A percentile compares a stretch with the other conserved stretches of the same genome.
These are phyloP conservation scores for Artemisia tridentata DNA, from an alignment of 129 eudicot genomes.

Conservation along the genomic window DNA sequence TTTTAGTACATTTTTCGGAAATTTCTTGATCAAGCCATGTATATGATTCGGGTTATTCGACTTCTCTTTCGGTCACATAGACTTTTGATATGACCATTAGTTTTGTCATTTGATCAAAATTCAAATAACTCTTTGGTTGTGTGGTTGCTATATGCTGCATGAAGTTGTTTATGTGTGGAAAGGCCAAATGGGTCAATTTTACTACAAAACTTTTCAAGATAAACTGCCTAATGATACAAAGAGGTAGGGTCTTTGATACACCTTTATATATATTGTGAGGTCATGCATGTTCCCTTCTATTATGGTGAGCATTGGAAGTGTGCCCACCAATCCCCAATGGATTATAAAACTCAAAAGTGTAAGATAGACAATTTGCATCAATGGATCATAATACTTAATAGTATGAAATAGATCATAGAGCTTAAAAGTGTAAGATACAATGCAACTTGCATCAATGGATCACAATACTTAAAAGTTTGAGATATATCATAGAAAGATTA, in stretches of 20 bases:
- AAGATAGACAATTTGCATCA: conserved; percentile 19
- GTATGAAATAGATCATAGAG: neutral
- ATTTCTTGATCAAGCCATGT: neutral
- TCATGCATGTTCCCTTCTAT: conserved; percentile 24
- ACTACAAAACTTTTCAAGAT: neutral
- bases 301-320: neutral
- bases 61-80: neutral
- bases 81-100: conserved; percentile 2
- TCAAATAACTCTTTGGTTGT: neutral
- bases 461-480: no score
- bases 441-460: no score
- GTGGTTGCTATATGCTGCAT: neutral
- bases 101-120: neutral
- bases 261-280: conserved; percentile 16
- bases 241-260: conserved; percentile 26
- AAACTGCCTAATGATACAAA: conserved; percentile 10
- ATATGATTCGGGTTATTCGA: no score
- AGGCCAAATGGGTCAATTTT: neutral
- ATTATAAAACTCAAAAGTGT: conserved; percentile 14
- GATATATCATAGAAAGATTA: no score
- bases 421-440: no score
- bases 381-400: conserved; percentile 1
- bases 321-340: conserved; percentile 18
- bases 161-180: conserved; percentile 2
- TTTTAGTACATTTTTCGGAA: neutral